These are phyloP conservation scores for Saccharomycopsis fodiens DNA, from an alignment of 805 yeast species.

Conservation along the genomic window DNA sequence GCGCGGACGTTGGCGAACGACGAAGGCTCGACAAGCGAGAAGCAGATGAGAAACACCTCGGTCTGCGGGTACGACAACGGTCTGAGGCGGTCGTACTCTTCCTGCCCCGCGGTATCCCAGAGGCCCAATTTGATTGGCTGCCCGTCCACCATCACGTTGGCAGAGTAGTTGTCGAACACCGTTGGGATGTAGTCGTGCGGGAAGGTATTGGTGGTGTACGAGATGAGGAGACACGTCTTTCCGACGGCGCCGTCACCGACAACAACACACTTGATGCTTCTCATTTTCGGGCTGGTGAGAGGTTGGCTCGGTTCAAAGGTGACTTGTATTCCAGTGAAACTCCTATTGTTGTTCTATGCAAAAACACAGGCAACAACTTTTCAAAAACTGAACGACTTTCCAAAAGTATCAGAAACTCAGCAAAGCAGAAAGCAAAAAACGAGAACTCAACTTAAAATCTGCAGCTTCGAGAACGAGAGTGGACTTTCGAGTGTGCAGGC, in stretches of 20 bases:
- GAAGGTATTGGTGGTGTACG: conserved; percentile 87
- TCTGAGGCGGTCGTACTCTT: conserved; percentile 82
- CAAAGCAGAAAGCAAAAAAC: too few species aligned
- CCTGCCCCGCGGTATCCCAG: conserved; percentile 97
- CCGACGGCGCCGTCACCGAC: conserved; percentile 97
- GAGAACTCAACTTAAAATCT: neutral
- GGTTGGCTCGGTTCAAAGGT: too few species aligned
- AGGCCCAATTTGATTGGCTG: conserved; percentile 78
- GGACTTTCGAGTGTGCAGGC: neutral
- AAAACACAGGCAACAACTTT: too few species aligned
- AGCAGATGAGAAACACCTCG: conserved; percentile 79
- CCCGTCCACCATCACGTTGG: conserved; percentile 74
- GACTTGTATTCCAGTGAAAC: too few species aligned
- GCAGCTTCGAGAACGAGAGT: neutral
- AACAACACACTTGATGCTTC: conserved; percentile 85
- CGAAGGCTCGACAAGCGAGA: conserved; percentile 73
- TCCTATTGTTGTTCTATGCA: too few species aligned
- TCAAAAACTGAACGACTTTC: too few species aligned
- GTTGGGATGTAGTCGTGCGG: conserved; percentile 94
- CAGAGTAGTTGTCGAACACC: conserved; percentile 86
- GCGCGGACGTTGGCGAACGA: conserved; percentile 74
- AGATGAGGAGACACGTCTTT: conserved; percentile 73
- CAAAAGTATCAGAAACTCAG: too few species aligned
- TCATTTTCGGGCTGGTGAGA: too few species aligned
- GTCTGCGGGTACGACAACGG: conserved; percentile 91